These are phyloP conservation scores for Phalaenopsis aphrodite DNA, from an alignment of 106 monocot genomes.

Conservation along the genomic window DNA sequence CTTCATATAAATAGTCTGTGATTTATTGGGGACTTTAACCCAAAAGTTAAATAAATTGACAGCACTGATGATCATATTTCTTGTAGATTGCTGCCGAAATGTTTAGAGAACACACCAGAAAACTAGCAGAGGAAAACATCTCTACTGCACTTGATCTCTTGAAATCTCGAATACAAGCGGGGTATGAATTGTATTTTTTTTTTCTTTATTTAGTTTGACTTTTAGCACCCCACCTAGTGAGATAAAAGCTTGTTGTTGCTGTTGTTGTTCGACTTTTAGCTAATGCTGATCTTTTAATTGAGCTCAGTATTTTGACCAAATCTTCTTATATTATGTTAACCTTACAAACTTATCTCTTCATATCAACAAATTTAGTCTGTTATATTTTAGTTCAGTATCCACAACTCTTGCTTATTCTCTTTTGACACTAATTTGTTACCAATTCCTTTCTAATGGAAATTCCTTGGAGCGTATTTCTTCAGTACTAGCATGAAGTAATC, in stretches of 20 bases:
- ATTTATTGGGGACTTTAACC: too few relatives aligned
- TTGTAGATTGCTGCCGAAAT: slow-evolving; percentile 91
- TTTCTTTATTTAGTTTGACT: background rate
- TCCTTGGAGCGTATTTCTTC: background rate
- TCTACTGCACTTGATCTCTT: slow-evolving; percentile 50
- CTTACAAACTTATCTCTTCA: background rate
- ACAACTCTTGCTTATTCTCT: background rate
- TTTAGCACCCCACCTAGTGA: too few relatives aligned
- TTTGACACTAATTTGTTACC: background rate
- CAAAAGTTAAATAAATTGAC: background rate
- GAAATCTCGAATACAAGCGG: slow-evolving; percentile 65
- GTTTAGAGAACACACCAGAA: slow-evolving; percentile 68
- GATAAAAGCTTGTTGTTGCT: too few relatives aligned
- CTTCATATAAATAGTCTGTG: too few relatives aligned
- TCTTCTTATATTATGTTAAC: background rate
- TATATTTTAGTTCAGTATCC: background rate
- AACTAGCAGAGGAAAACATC: slow-evolving; percentile 76
- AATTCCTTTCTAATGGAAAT: background rate
- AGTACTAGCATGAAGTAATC: background rate
- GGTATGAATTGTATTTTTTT: slow-evolving; percentile 32
- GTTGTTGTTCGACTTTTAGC: too few relatives aligned
- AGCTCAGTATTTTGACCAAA: background rate
- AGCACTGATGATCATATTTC: background rate
- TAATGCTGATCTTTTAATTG: background rate
- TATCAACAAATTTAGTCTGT: background rate